Base-by-base conservation (phyloP, 2,329 filamentous ascomycete species). In the Aspergillus ruber region DNA sequence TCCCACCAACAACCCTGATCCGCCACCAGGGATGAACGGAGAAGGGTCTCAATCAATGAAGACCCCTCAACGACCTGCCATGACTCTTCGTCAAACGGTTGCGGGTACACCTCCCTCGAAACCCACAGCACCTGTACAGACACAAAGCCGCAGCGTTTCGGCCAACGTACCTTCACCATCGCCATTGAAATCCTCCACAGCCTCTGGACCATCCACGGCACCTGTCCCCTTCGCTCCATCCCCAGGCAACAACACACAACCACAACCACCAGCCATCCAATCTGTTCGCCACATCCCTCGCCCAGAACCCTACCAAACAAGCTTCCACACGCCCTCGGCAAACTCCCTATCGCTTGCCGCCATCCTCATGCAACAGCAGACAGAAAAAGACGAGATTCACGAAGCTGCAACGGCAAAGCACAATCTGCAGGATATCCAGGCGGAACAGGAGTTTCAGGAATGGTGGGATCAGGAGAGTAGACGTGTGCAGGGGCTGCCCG, bases 361-460 rank as follows among this genome's bases (percentile, higher is more conserved):
- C 56, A 98, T 98, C 48, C 85, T 97, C 12, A 83, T 84, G 6
- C 83, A 95, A 61, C 90, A 98, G 68, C 82, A 85, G 64, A 82
- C 82, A 7, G 90, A 96, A 64, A 93, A 94, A 62, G 82, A 89
- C 48, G 80, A 82, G 15, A 83, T 94, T 51, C 85, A 82, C 45
- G 90, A 95, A 63, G 88, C 90, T 1, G 84, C 84, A 9, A 71
- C 66, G 12, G 88, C 90, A 2, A 96, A 95, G 70, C 81, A 91
- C 47, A 93, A 88, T 53, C 72, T 98, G 25, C 84, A 94, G 61
- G 93, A 97, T 53, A 98, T 98, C 50, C 93, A 98, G 65, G 83
- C 93, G 55, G 93, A 98, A 68, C 93, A 98, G 63, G 89, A 89
- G 44, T 98, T 98, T 64, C 88, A 96, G 64, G 84, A 94, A 64